These are phyloP conservation scores for Paracoccidioides lutzii DNA, from an alignment of 2,329 filamentous ascomycete species.

Conservation along the genomic window DNA sequence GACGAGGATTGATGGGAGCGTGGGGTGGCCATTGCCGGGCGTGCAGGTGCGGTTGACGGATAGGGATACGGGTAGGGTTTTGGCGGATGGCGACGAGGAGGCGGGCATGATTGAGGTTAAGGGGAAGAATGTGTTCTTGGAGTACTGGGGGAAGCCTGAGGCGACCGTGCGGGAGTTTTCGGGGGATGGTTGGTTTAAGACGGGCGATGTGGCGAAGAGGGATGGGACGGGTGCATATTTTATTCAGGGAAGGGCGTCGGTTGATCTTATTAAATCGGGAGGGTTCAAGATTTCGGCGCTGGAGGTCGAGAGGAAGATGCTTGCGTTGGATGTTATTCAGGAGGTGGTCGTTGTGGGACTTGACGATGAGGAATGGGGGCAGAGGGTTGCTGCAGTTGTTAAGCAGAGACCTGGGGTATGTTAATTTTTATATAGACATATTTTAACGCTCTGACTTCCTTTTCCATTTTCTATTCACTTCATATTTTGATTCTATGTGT, in stretches of 20 bases:
- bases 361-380: constrained; percentile 42
- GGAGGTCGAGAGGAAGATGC: constrained; percentile 42
- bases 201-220: constrained; percentile 33
- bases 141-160: constrained; percentile 34
- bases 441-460: background rate
- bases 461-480: background rate
- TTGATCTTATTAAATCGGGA: constrained; percentile 44
- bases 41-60: constrained; percentile 36
- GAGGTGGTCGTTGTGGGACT: constrained; percentile 44
- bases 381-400: constrained; percentile 43
- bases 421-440: background rate
- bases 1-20: constrained; percentile 34
- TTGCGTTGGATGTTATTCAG: constrained; percentile 36
- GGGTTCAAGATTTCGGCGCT: constrained; percentile 45
- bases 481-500: background rate
- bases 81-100: constrained; percentile 19
- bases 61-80: constrained; percentile 23
- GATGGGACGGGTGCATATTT: constrained; percentile 34
- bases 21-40: constrained; percentile 37
- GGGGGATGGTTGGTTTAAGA: constrained; percentile 38
- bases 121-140: constrained; percentile 30
- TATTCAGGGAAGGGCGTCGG: constrained; percentile 40
- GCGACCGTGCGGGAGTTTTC: constrained; percentile 36
- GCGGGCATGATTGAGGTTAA: constrained; percentile 34
- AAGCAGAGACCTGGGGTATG: constrained; percentile 27